Evolutionary conservation across 2,329 filamentous ascomycete species (phyloP).

Genomic region (Xylariales sp.): DNA sequence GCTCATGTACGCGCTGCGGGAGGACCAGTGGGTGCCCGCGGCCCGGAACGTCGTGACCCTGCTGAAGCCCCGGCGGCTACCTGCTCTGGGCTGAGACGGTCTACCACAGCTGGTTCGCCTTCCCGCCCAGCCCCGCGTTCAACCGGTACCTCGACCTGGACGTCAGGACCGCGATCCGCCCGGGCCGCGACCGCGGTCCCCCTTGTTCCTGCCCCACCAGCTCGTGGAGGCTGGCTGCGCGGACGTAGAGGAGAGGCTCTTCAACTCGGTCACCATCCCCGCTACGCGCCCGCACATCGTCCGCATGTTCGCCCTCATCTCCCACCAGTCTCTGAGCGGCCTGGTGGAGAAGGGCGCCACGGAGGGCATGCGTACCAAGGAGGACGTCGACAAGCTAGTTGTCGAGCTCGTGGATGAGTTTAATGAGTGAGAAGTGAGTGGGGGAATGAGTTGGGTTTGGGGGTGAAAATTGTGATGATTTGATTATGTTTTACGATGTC

Average conservation of each 20-base stretch:
- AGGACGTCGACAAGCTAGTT: not conserved
- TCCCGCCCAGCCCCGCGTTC: not conserved
- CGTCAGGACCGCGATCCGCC: not conserved
- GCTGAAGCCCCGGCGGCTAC: not conserved
- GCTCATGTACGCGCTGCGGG: not conserved
- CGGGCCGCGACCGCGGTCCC: not conserved
- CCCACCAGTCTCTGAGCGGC: not conserved
- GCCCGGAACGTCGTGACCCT: not conserved
- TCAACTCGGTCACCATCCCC: not conserved
- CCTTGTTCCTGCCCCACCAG: not conserved
- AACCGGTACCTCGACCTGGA: not conserved
- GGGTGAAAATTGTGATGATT: not conserved
- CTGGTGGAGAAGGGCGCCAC: not conserved
- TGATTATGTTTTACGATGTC: too few relatives aligned
- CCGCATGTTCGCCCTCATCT: not conserved
- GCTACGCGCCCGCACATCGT: not conserved
- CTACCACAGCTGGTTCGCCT: not conserved
- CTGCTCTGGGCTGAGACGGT: not conserved
- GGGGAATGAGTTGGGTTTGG: not conserved
- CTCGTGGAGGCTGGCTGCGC: not conserved
- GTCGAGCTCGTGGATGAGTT: not conserved
- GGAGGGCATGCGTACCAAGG: not conserved
- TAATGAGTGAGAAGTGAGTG: not conserved
- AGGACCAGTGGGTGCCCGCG: not conserved
- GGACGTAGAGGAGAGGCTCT: not conserved